phyloP scores from a whole-genome alignment of 257 asterid genomes.

The Ehretia macrophylla region DNA sequence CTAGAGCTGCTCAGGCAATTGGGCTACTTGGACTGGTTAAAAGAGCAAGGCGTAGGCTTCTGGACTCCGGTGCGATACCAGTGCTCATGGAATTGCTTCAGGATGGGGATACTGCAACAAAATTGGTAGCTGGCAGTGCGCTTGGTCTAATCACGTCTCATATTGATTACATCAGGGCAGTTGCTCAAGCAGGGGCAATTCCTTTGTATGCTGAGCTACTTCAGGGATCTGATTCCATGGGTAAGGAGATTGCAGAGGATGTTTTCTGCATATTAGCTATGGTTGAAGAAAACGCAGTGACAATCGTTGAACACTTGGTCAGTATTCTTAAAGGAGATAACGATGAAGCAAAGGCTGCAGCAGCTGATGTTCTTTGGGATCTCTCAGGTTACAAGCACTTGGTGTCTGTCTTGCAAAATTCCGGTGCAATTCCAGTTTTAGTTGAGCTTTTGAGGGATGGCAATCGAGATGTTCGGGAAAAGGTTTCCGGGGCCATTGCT shows the following conservation, averaged over 20 bases:
- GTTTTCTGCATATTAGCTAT: slow-evolving; percentile 53
- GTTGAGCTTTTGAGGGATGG: slow-evolving; percentile 43
- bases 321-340: slow-evolving; percentile 36
- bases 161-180: slow-evolving; percentile 38
- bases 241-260: slow-evolving; percentile 55
- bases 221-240: slow-evolving; percentile 30
- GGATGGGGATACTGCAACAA: slow-evolving; percentile 36
- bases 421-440: slow-evolving; percentile 34
- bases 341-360: slow-evolving; percentile 46
- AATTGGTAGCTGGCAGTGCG: slow-evolving; percentile 52
- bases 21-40: slow-evolving; percentile 53
- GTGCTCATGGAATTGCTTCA: slow-evolving; percentile 39
- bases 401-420: slow-evolving; percentile 24
- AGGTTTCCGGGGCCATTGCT: slow-evolving; percentile 51
- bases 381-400: slow-evolving; percentile 44
- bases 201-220: slow-evolving; percentile 46
- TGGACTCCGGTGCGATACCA: slow-evolving; percentile 34
- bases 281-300: slow-evolving; percentile 40
- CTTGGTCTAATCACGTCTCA: slow-evolving; percentile 58
- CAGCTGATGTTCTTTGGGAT: slow-evolving; percentile 49
- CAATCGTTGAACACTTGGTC: slow-evolving; percentile 41
- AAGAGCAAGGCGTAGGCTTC: slow-evolving; percentile 36
- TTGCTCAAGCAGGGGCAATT: slow-evolving; percentile 44
- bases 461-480: slow-evolving; percentile 35
- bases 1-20: slow-evolving; percentile 64